Evolutionary conservation across 2,329 filamentous ascomycete species (phyloP), one percentile per base, ranked within the genome.

Genomic region (Fusarium chlamydosporum): DNA sequence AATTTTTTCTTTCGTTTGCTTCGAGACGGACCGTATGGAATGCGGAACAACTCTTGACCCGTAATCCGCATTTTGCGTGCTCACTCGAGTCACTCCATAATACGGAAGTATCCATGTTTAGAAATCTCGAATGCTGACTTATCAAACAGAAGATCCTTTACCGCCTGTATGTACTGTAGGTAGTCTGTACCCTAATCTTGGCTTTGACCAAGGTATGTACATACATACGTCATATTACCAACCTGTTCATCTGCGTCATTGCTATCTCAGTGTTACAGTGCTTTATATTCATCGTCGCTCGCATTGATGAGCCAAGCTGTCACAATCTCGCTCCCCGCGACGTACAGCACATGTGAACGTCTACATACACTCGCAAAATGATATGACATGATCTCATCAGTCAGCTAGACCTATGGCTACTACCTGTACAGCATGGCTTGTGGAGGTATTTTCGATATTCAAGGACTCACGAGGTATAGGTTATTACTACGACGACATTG

Each of bases 171-270:
- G n/a, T n/a, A n/a, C n/a, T n/a, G n/a, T n/a, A n/a, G n/a, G n/a
- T n/a, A n/a, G n/a, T n/a, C n/a, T n/a, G 29, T 34, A 29, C 37
- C 47, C 48, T 50, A 40, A 48, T 37, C 16, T 29, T 41, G 48
- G 43, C 31, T 20, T 43, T 46, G 31, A 12, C 16, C 7, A 37
- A 23, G 13, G 8, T 29, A 29, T 4, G 16, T 62, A 67, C 66
- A 66, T 67, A 29, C 7, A n/a, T 62, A 67, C 66, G 66, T 67
- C 66, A 68, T 65, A 41, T 10, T 52, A 35, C 3, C 13, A 55
- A 29, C 29, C 42, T 35, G 48, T 38, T 38, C 40, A 16, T 47
- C 40, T 66, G 56, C 66, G 61, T 69, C 65, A 68, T 69, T 48
- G n/a, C 34, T 53, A 31, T 62, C 42, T 57, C 48, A 52, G 40